phyloP scores from a whole-genome alignment of 441 rosid genomes.

The Isatis lusitanica region DNA sequence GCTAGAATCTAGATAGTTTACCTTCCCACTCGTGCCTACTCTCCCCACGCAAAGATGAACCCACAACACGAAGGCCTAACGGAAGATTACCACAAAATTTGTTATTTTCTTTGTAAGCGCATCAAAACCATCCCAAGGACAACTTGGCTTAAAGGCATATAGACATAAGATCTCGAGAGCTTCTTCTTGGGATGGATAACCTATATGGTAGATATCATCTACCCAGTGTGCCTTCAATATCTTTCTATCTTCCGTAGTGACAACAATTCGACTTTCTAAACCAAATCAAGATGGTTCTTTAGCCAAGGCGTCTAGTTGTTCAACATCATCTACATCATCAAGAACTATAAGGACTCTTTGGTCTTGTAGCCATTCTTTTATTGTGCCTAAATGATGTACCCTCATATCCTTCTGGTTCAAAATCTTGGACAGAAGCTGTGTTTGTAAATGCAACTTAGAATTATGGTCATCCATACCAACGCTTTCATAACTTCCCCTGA shows the following conservation, averaged over 20 bases:
- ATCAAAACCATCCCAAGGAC: neutral
- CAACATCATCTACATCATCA: constrained; percentile 22
- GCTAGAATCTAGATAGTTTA: neutral
- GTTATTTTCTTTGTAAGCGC: neutral
- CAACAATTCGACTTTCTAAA: constrained; percentile 33
- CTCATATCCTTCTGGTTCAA: neutral
- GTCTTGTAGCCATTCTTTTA: constrained; percentile 3
- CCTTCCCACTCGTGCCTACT: constrained; percentile 20
- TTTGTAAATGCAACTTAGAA: neutral
- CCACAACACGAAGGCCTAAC: constrained; percentile 29
- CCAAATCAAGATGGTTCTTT: constrained; percentile 22
- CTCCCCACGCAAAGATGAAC: constrained; percentile 21
- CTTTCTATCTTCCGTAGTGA: constrained; percentile 29
- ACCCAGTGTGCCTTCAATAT: neutral
- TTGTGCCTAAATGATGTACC: neutral
- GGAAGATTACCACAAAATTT: constrained; percentile 23
- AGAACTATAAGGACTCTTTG: constrained; percentile 22
- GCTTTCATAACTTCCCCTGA: neutral
- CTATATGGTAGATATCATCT: neutral
- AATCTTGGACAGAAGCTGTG: constrained; percentile 15
- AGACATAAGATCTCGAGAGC: constrained; percentile 32
- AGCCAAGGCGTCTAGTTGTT: constrained; percentile 6
- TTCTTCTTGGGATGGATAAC: neutral
- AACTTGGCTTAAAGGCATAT: constrained; percentile 21
- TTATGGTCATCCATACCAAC: neutral